Percentiles rank a stretch among this genome's conserved stretches.
phyloP scores from a whole-genome alignment of 345 rosid species.

The Eucalyptus sideroxylon region DNA sequence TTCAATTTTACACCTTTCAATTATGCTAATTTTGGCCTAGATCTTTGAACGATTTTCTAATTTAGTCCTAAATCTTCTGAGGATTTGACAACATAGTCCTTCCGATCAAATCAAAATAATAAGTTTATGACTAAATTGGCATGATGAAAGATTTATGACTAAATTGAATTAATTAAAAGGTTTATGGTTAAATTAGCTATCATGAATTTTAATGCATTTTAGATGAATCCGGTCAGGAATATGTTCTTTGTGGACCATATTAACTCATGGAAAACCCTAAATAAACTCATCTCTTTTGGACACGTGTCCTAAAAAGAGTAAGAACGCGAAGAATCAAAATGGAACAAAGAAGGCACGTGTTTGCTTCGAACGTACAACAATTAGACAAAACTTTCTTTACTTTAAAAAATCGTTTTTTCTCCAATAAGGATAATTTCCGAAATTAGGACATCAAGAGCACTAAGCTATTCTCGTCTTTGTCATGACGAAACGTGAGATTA shows the following conservation, averaged over 20 bases:
- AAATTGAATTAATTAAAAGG: no score
- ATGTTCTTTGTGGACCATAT: not conserved
- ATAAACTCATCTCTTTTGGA: not conserved
- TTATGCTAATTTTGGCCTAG: no score
- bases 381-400: not conserved
- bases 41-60: no score
- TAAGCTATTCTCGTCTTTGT: not conserved
- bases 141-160: rapidly evolving
- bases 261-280: not conserved
- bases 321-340: not conserved
- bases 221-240: not conserved
- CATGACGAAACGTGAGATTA: not conserved
- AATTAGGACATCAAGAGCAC: not conserved
- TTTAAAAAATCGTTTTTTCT: not conserved
- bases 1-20: no score
- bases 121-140: no score
- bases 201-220: no score
- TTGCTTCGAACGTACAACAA: not conserved
- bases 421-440: not conserved
- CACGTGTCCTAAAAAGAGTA: not conserved
- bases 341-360: not conserved
- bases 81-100: not conserved
- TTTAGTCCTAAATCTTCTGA: no score
- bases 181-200: no score
- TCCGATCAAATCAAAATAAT: not conserved